Conservation (phyloP, 495 filamentous ascomycete species). For the Penicillium ochrochloron region DNA sequence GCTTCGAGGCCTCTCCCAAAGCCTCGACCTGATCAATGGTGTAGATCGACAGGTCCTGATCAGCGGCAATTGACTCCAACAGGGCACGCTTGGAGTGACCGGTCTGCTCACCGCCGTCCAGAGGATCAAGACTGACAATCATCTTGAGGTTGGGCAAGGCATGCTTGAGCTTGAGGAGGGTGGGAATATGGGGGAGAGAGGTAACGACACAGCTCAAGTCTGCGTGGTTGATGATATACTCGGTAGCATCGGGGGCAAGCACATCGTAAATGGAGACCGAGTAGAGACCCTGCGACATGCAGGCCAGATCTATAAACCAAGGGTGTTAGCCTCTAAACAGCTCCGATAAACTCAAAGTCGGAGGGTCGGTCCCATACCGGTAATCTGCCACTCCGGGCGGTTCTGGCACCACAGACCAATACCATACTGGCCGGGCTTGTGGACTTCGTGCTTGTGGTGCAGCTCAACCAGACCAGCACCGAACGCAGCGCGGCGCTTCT, state of each 20-base stretch:
- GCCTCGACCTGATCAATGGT: conserved; percentile 78
- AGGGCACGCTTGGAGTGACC: conserved; percentile 80
- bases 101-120: conserved; percentile 76
- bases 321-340: conserved; percentile 8
- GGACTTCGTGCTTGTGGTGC: conserved; percentile 69
- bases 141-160: conserved; percentile 79
- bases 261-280: conserved; percentile 97
- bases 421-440: conserved; percentile 68
- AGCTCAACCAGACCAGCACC: conserved; percentile 86
- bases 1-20: conserved; percentile 69
- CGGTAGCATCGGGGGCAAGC: conserved; percentile 83
- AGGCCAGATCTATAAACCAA: conserved; percentile 72
- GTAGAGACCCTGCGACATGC: conserved; percentile 85
- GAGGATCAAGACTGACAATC: conserved; percentile 86
- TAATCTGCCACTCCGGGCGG: conserved; percentile 95
- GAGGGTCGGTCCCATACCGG: conserved; percentile 54
- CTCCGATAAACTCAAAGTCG: not conserved
- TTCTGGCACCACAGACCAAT: conserved; percentile 96
- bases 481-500: conserved; percentile 78
- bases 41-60: conserved; percentile 75
- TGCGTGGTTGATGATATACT: conserved; percentile 95
- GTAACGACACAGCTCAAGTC: conserved; percentile 75
- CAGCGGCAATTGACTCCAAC: conserved; percentile 71
- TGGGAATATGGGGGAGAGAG: conserved; percentile 82
- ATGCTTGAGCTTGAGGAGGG: conserved; percentile 82